These are phyloP conservation scores for Ophiostoma sp. DNA, from an alignment of 2,329 filamentous ascomycete genomes.

Conservation along the genomic window DNA sequence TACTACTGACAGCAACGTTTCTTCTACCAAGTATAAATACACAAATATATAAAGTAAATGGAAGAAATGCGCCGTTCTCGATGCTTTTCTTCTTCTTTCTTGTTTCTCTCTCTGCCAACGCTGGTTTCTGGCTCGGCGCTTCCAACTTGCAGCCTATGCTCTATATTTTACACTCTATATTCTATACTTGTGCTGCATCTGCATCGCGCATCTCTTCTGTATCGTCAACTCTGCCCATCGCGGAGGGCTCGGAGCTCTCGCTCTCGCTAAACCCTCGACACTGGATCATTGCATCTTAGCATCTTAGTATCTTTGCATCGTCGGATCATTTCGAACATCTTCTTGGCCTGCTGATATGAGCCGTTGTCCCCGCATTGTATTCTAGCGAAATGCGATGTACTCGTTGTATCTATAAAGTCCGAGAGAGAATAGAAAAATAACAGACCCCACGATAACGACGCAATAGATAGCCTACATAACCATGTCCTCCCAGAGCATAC, in stretches of 20 bases:
- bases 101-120: not conserved
- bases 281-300: too few relatives aligned
- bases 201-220: not conserved
- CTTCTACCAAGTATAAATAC: constrained; percentile 4
- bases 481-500: too few relatives aligned
- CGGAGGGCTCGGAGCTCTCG: not conserved
- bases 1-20: not conserved
- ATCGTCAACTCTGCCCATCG: not conserved
- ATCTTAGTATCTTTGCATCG: too few relatives aligned
- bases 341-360: not conserved
- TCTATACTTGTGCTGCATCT: not conserved
- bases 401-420: not conserved
- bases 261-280: not conserved
- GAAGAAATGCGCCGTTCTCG: not conserved
- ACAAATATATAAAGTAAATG: not conserved
- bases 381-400: not conserved
- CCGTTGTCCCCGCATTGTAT: not conserved
- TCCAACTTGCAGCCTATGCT: not conserved
- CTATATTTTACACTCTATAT: not conserved
- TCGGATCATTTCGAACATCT: too few relatives aligned
- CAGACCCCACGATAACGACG: too few relatives aligned
- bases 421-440: not conserved
- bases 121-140: not conserved
- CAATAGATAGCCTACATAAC: too few relatives aligned
- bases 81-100: not conserved